A percentile compares a stretch with the other conserved stretches of the same genome.
Evolutionary conservation across 2,329 filamentous ascomycete genomes (phyloP).

Genomic region (Aureobasidium melanogenum): DNA sequence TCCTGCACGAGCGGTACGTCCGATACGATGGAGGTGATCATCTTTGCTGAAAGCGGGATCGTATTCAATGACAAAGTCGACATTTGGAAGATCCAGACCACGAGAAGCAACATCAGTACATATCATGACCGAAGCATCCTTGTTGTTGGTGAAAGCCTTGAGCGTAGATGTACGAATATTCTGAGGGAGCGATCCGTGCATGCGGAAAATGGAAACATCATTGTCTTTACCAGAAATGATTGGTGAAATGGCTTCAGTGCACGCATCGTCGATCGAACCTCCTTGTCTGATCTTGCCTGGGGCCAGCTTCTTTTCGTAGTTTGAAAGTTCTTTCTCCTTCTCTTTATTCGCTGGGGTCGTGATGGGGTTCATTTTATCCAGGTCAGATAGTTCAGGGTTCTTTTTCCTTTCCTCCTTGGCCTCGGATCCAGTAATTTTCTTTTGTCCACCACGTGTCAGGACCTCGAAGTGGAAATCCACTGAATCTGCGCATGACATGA

Average conservation of each 20-base stretch:
- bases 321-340: constrained; percentile 11
- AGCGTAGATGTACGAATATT: constrained; percentile 80
- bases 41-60: constrained; percentile 89
- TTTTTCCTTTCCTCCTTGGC: constrained; percentile 20
- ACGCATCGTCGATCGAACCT: constrained; percentile 29
- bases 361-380: constrained; percentile 17
- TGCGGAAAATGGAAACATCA: constrained; percentile 68
- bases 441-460: constrained; percentile 44
- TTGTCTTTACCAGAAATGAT: constrained; percentile 59
- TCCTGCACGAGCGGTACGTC: constrained; percentile 87
- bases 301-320: constrained; percentile 2
- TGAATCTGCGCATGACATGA: constrained; percentile 92
- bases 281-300: constrained; percentile 33
- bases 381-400: constrained; percentile 14
- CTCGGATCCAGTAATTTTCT: constrained; percentile 29
- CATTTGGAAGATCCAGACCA: constrained; percentile 88
- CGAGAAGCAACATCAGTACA: constrained; percentile 94
- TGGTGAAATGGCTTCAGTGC: constrained; percentile 59
- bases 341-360: constrained; percentile 11
- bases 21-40: constrained; percentile 90
- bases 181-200: constrained; percentile 88
- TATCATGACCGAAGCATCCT: constrained; percentile 70
- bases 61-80: constrained; percentile 92
- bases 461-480: constrained; percentile 95
- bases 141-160: constrained; percentile 64